These are phyloP conservation scores for Exophiala aquamarina DNA, from an alignment of 2,329 filamentous ascomycete species.

Conservation along the genomic window DNA sequence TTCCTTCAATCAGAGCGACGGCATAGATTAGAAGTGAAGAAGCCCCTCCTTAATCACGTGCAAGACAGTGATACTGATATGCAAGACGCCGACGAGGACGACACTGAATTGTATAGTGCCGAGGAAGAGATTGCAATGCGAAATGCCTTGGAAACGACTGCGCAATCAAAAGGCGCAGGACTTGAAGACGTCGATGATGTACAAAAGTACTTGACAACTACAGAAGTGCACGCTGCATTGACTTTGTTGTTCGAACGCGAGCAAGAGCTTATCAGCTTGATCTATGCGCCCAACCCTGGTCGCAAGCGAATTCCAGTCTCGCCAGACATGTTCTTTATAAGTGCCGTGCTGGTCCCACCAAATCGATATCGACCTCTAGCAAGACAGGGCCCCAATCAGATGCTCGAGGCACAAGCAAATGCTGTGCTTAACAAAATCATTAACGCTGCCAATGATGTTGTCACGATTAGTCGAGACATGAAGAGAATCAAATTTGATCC, in stretches of 20 bases:
- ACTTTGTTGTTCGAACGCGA: slow-evolving; percentile 82
- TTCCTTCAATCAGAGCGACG: slow-evolving; percentile 52
- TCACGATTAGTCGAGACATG: slow-evolving; percentile 71
- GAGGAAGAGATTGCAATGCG: slow-evolving; percentile 59
- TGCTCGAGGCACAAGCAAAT: slow-evolving; percentile 88
- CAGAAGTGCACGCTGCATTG: slow-evolving; percentile 79
- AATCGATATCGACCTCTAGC: slow-evolving; percentile 90
- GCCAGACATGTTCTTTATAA: slow-evolving; percentile 92
- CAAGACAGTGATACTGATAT: slow-evolving; percentile 51
- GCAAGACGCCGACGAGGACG: slow-evolving; percentile 43
- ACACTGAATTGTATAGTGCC: slow-evolving; percentile 56
- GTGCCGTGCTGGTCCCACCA: slow-evolving; percentile 81
- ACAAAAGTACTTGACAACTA: slow-evolving; percentile 77
- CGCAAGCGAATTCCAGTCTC: slow-evolving; percentile 60
- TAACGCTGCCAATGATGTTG: slow-evolving; percentile 70
- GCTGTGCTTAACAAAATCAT: slow-evolving; percentile 82
- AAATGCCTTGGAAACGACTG: slow-evolving; percentile 39
- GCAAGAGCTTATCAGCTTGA: slow-evolving; percentile 75
- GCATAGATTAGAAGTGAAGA: slow-evolving; percentile 37
- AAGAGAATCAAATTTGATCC: slow-evolving; percentile 36
- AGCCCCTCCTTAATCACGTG: slow-evolving; percentile 22
- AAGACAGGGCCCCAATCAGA: slow-evolving; percentile 73
- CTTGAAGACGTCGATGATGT: slow-evolving; percentile 42
- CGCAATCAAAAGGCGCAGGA: slow-evolving; percentile 29
- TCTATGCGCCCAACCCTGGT: slow-evolving; percentile 76